Evolutionary conservation across 108 stramenopile species (phyloP).

Genomic region (Chaetoceros muelleri): DNA sequence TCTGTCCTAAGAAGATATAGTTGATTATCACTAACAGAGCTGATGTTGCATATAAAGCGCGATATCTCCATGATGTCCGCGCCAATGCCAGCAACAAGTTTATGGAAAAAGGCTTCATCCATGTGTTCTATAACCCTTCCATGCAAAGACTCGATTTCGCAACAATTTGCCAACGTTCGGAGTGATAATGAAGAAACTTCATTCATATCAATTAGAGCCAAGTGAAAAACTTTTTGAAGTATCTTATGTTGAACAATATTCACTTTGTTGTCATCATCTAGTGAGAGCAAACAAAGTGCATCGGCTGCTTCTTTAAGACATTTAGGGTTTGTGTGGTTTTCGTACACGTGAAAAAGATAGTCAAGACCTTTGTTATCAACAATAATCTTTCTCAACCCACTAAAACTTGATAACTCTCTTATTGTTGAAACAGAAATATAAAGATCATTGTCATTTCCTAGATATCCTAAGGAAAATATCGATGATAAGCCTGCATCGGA

Average conservation of each 20-base stretch:
- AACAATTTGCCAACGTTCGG: not conserved
- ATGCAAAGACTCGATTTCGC: not conserved
- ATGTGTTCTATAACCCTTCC: not conserved
- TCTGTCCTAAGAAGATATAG: too few relatives aligned
- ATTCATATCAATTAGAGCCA: slow-evolving; percentile 20
- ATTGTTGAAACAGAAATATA: slow-evolving; percentile 58
- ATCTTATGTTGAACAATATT: slow-evolving; percentile 18
- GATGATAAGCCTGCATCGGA: slow-evolving; percentile 69
- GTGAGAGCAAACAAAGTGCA: slow-evolving; percentile 21
- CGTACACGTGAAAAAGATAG: slow-evolving; percentile 18
- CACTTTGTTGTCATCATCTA: slow-evolving; percentile 23
- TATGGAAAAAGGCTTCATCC: too few relatives aligned
- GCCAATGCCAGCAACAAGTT: too few relatives aligned
- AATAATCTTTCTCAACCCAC: slow-evolving; percentile 34
- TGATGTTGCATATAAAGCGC: too few relatives aligned
- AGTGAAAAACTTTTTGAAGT: slow-evolving; percentile 2
- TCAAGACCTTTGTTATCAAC: slow-evolving; percentile 56
- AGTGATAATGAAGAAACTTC: too few relatives aligned
- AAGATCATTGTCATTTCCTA: slow-evolving; percentile 45
- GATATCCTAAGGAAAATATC: slow-evolving; percentile 55
- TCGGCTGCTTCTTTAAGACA: slow-evolving; percentile 11
- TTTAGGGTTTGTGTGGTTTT: not conserved
- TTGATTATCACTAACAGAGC: too few relatives aligned
- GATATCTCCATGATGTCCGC: too few relatives aligned
- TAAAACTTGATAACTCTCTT: slow-evolving; percentile 40